phyloP scores from a whole-genome alignment of 2,329 filamentous ascomycete species.

The Delphinella strobiligena region DNA sequence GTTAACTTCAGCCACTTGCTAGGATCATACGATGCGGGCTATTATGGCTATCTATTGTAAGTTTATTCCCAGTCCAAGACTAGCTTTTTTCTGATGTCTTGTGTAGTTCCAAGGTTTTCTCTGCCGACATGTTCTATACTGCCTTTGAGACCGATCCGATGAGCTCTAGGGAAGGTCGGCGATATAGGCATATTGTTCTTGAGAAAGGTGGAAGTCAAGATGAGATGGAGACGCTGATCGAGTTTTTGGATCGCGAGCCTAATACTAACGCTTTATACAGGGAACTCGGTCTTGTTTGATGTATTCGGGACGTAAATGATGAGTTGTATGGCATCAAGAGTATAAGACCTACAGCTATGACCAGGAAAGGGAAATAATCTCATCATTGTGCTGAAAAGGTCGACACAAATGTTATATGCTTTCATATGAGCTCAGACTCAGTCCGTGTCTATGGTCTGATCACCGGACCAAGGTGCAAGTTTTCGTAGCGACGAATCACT shows the following conservation, averaged over 20 bases:
- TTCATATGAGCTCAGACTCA: too few species aligned
- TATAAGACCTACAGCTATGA: too few species aligned
- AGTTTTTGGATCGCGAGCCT: slow-evolving; percentile 66
- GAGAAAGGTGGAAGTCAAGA: slow-evolving; percentile 68
- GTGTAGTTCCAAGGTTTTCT: slow-evolving; percentile 72
- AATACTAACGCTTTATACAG: slow-evolving; percentile 69
- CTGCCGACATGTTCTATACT: slow-evolving; percentile 73
- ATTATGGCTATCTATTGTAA: slow-evolving; percentile 58
- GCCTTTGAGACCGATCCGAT: slow-evolving; percentile 71
- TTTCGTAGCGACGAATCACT: too few species aligned
- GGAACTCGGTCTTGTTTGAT: slow-evolving; percentile 51
- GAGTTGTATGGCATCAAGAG: too few species aligned
- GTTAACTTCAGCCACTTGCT: slow-evolving; percentile 77
- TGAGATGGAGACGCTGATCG: slow-evolving; percentile 67
- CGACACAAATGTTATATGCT: too few species aligned
- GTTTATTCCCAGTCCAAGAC: too few species aligned
- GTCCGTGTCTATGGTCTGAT: too few species aligned
- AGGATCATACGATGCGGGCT: slow-evolving; percentile 74
- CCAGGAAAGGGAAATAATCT: too few species aligned
- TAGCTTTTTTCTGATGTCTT: too few species aligned
- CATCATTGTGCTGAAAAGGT: too few species aligned
- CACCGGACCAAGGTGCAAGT: too few species aligned
- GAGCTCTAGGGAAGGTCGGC: slow-evolving; percentile 58
- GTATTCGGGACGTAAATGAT: too few species aligned
- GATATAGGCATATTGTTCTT: slow-evolving; percentile 68